These are phyloP conservation scores for Halophytophthora polymorphica DNA, from an alignment of 352 stramenopile species.

Conservation along the genomic window DNA sequence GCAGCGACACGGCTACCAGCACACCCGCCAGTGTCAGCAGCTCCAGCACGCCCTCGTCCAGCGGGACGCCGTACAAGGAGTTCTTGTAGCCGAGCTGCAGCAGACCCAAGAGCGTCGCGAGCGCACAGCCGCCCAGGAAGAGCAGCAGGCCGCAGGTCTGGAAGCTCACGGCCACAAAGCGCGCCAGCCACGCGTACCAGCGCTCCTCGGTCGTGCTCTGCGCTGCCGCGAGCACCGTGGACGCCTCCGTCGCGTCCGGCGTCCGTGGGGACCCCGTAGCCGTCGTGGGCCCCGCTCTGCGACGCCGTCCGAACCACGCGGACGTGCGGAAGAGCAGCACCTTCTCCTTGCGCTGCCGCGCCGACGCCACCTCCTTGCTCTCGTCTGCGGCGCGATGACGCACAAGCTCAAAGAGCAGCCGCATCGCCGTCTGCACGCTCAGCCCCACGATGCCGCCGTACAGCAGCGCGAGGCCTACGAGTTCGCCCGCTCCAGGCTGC, in stretches of 20 bases:
- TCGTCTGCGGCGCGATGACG: constrained; percentile 64
- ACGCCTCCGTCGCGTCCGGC: background rate
- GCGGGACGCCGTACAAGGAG: constrained; percentile 46
- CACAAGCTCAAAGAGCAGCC: constrained; percentile 54
- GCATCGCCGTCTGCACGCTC: constrained; percentile 25
- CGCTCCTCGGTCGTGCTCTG: constrained; percentile 73
- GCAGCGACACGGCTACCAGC: constrained; percentile 32
- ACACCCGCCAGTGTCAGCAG: constrained; percentile 31
- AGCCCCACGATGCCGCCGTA: constrained; percentile 57
- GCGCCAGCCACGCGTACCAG: constrained; percentile 67
- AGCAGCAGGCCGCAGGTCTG: constrained; percentile 24
- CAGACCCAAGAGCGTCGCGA: constrained; percentile 53
- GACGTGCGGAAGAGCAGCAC: constrained; percentile 51
- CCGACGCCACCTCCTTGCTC: constrained; percentile 44
- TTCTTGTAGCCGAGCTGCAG: constrained; percentile 47
- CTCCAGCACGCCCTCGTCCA: constrained; percentile 46
- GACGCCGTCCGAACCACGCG: constrained; percentile 15
- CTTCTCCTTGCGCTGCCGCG: constrained; percentile 74
- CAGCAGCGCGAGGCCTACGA: constrained; percentile 48
- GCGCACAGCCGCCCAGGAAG: constrained; percentile 42
- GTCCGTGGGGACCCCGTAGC: constrained; percentile 5
- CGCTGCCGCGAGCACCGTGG: constrained; percentile 39
- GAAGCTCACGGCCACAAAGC: constrained; percentile 42
- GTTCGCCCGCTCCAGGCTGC: constrained; percentile 38
- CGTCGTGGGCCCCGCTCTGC: background rate